phyloP scores from a whole-genome alignment of 2,329 filamentous ascomycete genomes.

The Pseudogymnoascus sp. region DNA sequence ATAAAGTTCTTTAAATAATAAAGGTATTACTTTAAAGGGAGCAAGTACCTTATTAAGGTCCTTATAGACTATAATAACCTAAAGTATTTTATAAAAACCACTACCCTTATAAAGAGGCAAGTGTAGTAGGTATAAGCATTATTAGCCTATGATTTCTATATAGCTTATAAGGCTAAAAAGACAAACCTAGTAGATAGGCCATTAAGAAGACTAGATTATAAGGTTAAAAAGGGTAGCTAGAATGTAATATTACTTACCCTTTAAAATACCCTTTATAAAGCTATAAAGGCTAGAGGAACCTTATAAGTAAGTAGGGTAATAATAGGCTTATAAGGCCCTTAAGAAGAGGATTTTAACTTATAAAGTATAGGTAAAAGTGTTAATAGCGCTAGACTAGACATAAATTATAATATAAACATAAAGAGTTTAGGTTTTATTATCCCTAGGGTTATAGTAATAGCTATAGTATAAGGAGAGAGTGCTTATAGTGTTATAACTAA shows the following conservation, averaged over 20 bases:
- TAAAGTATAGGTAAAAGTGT: too few relatives aligned
- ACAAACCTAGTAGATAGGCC: background rate
- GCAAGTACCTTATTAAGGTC: background rate
- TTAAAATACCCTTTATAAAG: background rate
- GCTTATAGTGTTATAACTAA: background rate
- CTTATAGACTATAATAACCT: slow-evolving; percentile 9
- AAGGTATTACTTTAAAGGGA: background rate
- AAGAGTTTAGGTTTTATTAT: background rate
- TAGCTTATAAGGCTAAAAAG: background rate
- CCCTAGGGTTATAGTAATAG: background rate
- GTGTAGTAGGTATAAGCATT: background rate
- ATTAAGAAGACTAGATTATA: background rate
- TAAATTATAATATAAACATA: background rate
- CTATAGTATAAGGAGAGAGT: background rate
- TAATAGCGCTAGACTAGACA: background rate
- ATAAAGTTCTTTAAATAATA: slow-evolving; percentile 14
- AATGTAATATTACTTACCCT: background rate
- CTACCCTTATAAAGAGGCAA: background rate
- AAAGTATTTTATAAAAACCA: too few relatives aligned
- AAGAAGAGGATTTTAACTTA: too few relatives aligned
- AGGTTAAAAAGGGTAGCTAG: background rate
- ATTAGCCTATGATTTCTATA: background rate
- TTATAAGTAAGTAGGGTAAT: background rate
- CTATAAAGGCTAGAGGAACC: background rate
- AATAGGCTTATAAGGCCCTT: background rate